Conservation (phyloP, 2,329 filamentous ascomycete genomes). For the Tolypocladium nubicola region DNA sequence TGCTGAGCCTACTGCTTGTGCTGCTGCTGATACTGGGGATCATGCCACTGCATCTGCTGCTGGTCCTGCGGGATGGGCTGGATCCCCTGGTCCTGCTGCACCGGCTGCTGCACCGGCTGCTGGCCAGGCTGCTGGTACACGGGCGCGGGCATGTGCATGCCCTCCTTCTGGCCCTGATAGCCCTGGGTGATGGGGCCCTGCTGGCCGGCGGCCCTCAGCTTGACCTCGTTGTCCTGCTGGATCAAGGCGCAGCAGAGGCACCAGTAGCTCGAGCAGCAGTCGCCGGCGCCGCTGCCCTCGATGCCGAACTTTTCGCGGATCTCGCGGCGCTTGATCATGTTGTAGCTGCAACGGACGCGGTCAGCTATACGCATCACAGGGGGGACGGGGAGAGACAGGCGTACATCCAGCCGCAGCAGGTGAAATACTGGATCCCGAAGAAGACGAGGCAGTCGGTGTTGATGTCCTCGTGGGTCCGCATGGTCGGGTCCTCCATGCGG, state of each 20-base stretch:
- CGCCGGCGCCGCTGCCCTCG: conserved; percentile 32
- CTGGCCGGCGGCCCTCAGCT: conserved; percentile 12
- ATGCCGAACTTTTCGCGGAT: conserved; percentile 44
- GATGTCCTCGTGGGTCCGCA: conserved; percentile 24
- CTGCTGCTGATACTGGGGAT: neutral
- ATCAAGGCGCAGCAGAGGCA: conserved; percentile 46
- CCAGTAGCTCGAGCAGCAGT: conserved; percentile 43
- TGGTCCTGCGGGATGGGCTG: neutral
- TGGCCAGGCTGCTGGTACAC: neutral
- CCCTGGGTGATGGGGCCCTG: conserved; percentile 18
- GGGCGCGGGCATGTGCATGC: conserved; percentile 23
- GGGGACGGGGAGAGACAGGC: conserved; percentile 2
- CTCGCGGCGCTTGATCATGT: conserved; percentile 42
- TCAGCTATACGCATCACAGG: neutral
- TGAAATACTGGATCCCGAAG: conserved; percentile 24
- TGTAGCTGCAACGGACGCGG: conserved; percentile 18
- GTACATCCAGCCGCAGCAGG: conserved; percentile 33
- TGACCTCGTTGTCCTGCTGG: conserved; percentile 48
- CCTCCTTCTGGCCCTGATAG: conserved; percentile 26
- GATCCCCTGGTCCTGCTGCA: conserved; percentile 1
- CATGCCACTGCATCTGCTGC: neutral
- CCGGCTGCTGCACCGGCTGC: conserved; percentile 1
- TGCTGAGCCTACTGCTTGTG: neutral
- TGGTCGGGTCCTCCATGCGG: conserved; percentile 32
- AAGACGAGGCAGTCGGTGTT: conserved; percentile 34